Evolutionary conservation across 1,139 yeast species (phyloP).

Genomic region (Suhomyces anneliseae): DNA sequence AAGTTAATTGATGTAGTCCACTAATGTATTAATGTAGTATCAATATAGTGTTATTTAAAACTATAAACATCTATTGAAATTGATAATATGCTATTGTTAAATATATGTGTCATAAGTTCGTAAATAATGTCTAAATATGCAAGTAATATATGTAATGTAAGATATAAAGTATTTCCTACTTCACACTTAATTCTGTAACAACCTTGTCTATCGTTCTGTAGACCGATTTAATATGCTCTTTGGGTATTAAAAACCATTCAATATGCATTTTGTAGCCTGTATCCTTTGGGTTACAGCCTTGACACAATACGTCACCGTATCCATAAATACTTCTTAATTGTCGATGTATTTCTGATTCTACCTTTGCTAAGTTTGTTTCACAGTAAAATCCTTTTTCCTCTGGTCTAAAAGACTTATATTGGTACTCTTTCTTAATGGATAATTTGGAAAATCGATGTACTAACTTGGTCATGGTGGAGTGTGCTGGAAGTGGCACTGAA

Average conservation of each 20-base stretch:
- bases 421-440: constrained; percentile 6
- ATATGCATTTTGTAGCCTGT: constrained; percentile 41
- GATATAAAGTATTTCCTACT: no score
- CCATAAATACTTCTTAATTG: constrained; percentile 39
- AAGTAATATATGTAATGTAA: no score
- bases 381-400: constrained; percentile 35
- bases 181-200: background rate
- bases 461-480: constrained; percentile 1
- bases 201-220: constrained; percentile 42
- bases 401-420: background rate
- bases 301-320: constrained; percentile 43
- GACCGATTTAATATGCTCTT: constrained; percentile 36
- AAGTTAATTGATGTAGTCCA: background rate
- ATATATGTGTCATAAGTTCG: no score
- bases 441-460: constrained; percentile 8
- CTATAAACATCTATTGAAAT: no score
- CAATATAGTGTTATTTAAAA: no score
- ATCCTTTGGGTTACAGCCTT: constrained; percentile 28
- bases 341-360: constrained; percentile 45
- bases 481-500: background rate
- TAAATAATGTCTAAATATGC: no score
- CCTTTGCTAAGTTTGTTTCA: constrained; percentile 24
- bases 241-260: constrained; percentile 62
- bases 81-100: no score
- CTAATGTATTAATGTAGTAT: no score